Evolutionary conservation across 2,329 filamentous ascomycete species (phyloP).

Genomic region (Calonectria fujianensis): DNA sequence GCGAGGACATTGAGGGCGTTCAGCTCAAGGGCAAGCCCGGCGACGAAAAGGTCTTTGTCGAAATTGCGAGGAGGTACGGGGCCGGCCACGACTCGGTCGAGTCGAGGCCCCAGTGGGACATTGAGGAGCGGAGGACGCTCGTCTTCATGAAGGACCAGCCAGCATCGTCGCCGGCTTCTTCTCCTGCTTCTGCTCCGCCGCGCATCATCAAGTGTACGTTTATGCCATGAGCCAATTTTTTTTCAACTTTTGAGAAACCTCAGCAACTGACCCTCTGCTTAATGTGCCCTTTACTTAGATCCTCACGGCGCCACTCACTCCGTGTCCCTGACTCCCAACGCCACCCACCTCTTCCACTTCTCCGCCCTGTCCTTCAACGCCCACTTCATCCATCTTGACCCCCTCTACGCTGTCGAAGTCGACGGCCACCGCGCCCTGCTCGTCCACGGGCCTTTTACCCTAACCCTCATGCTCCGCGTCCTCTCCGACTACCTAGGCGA

Average conservation of each 20-base stretch:
- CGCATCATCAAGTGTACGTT: constrained; percentile 57
- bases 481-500: constrained; percentile 62
- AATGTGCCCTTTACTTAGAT: constrained; percentile 49
- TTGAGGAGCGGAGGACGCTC: constrained; percentile 70
- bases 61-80: constrained; percentile 69
- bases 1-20: constrained; percentile 67
- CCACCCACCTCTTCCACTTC: constrained; percentile 88
- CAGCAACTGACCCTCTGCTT: not conserved
- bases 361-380: constrained; percentile 94
- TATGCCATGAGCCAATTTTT: not conserved
- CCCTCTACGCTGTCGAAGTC: constrained; percentile 78
- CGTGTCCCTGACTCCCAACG: constrained; percentile 78
- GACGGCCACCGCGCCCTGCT: constrained; percentile 86
- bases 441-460: constrained; percentile 89
- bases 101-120: constrained; percentile 51
- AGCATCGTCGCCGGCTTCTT: constrained; percentile 31
- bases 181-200: constrained; percentile 35
- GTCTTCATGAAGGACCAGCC: constrained; percentile 70
- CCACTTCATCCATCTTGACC: constrained; percentile 91
- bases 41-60: constrained; percentile 70
- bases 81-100: constrained; percentile 47
- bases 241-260: not conserved
- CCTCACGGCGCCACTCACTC: constrained; percentile 60
- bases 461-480: constrained; percentile 84
- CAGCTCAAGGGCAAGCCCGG: constrained; percentile 57